These are phyloP conservation scores for Hyaloscypha hepaticicola DNA, from an alignment of 495 filamentous ascomycete species.

Conservation along the genomic window DNA sequence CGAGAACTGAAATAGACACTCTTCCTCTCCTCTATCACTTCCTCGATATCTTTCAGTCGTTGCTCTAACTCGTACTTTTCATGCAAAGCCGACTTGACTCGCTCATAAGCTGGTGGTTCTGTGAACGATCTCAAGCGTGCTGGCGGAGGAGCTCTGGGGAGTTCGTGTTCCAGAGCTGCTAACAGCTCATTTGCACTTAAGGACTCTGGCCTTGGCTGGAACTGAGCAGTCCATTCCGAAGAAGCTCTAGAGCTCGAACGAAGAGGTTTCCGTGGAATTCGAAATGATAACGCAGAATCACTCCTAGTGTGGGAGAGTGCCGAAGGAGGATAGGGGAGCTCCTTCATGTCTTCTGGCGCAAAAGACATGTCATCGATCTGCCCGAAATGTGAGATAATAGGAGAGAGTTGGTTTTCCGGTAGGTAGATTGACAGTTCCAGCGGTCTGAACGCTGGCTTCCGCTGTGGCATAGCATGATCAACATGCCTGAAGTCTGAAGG, in stretches of 20 bases:
- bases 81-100: slow-evolving; percentile 51
- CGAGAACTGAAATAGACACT: slow-evolving; percentile 50
- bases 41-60: slow-evolving; percentile 45
- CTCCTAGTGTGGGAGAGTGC: slow-evolving; percentile 43
- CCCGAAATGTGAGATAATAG: slow-evolving; percentile 53
- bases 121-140: slow-evolving; percentile 28
- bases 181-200: slow-evolving; percentile 25
- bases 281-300: slow-evolving; percentile 49
- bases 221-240: slow-evolving; percentile 26
- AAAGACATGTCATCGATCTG: slow-evolving; percentile 19
- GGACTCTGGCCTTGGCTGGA: slow-evolving; percentile 23
- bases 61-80: slow-evolving; percentile 51
- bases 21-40: slow-evolving; percentile 48
- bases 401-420: slow-evolving; percentile 64
- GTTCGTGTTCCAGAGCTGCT: slow-evolving; percentile 19
- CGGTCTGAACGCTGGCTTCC: slow-evolving; percentile 57
- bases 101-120: slow-evolving; percentile 35
- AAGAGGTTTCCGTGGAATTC: slow-evolving; percentile 45
- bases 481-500: slow-evolving; percentile 56
- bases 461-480: slow-evolving; percentile 37
- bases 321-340: slow-evolving; percentile 40
- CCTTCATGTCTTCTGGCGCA: slow-evolving; percentile 11
- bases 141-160: slow-evolving; percentile 25
- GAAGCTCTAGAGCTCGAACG: slow-evolving; percentile 26
- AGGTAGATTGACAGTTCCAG: slow-evolving; percentile 75